Conservation (phyloP, 345 rosid species). For the Raphanus raphanistrum region DNA sequence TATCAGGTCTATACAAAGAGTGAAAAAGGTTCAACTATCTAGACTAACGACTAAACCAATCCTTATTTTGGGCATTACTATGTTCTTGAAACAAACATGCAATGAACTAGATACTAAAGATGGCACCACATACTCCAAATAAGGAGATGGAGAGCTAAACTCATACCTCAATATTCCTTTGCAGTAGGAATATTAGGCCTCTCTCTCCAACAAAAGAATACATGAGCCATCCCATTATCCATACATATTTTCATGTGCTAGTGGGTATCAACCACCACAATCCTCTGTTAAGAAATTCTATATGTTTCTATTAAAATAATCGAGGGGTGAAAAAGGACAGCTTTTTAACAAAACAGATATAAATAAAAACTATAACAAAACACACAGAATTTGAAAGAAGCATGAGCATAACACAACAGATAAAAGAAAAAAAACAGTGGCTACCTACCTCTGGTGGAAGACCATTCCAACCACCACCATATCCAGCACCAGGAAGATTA, state of each 20-base stretch:
- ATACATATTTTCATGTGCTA: constrained; percentile 30
- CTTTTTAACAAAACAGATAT: constrained; percentile 1
- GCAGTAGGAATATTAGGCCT: constrained; percentile 40
- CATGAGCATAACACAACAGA: neutral
- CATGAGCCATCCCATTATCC: constrained; percentile 32
- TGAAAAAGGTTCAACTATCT: constrained; percentile 2
- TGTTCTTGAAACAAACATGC: constrained; percentile 6
- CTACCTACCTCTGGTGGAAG: constrained; percentile 87
- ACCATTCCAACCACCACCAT: constrained; percentile 80
- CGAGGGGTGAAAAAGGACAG: neutral
- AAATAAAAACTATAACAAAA: constrained; percentile 12
- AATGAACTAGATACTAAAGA: constrained; percentile 25
- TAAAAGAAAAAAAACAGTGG: constrained; percentile 11
- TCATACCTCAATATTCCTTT: constrained; percentile 41
- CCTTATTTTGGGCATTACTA: neutral
- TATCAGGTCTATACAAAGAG: constrained; percentile 3
- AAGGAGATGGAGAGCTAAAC: constrained; percentile 31
- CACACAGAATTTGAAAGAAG: neutral
- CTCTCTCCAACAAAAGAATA: constrained; percentile 25
- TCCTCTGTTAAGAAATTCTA: constrained; percentile 23
- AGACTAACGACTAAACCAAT: neutral
- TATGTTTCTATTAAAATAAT: constrained; percentile 17
- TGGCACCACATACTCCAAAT: constrained; percentile 35
- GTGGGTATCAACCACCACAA: constrained; percentile 33
- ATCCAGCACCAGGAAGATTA: constrained; percentile 61